These are phyloP conservation scores for Fonsecaea nubica DNA, from an alignment of 2,329 filamentous ascomycete species.

Conservation along the genomic window DNA sequence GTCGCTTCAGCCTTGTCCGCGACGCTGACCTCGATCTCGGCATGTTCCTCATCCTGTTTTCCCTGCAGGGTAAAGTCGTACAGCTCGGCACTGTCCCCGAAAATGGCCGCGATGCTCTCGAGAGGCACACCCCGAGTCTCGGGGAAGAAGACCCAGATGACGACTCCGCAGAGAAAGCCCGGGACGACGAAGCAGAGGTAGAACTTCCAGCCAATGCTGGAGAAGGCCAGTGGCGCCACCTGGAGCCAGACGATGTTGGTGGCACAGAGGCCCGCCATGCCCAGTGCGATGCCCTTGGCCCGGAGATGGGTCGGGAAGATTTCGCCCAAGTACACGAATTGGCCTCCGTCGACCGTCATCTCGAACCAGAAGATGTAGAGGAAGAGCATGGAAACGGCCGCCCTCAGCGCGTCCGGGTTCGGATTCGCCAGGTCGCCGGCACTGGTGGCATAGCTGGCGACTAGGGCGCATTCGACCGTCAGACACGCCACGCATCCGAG, in stretches of 20 bases:
- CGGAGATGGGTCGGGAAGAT: conserved; percentile 27
- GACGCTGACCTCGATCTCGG: not conserved
- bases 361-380: conserved; percentile 17
- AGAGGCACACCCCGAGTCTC: conserved; percentile 43
- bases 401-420: conserved; percentile 17
- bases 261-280: conserved; percentile 9
- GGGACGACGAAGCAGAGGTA: conserved; percentile 40
- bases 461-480: conserved; percentile 20
- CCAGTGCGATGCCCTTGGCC: conserved; percentile 22
- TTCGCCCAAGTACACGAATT: conserved; percentile 28
- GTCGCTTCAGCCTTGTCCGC: not conserved
- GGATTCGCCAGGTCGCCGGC: conserved; percentile 12
- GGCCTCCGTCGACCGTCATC: conserved; percentile 18
- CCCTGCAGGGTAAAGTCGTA: conserved; percentile 1
- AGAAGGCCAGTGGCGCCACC: conserved; percentile 43
- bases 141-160: conserved; percentile 35
- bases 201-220: conserved; percentile 44
- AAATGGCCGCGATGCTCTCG: conserved; percentile 43
- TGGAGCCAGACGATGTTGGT: conserved; percentile 42
- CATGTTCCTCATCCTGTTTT: conserved; percentile 1
- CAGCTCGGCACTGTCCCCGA: conserved; percentile 29
- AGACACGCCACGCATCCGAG: conserved; percentile 20
- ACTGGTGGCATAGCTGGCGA: conserved; percentile 22
- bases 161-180: not conserved
- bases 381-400: conserved; percentile 67